Percentiles rank a stretch among this genome's conserved stretches.
phyloP scores from a whole-genome alignment of 1,284 basidiomycete species.

The Fomitiporia mediterranea region DNA sequence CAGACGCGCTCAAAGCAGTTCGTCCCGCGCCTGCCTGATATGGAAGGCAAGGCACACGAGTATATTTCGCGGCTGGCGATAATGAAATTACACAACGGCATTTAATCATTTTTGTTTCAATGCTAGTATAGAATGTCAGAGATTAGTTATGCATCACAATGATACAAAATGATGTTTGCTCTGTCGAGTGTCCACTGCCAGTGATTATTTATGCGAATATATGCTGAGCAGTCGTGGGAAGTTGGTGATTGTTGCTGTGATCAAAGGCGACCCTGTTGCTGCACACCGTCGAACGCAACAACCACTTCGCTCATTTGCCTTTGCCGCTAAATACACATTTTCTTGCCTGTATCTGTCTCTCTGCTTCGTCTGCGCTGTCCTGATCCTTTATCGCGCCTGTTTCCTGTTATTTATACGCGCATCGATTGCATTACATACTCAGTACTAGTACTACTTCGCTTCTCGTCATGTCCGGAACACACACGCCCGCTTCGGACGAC shows the following conservation, averaged over 20 bases:
- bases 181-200: no score
- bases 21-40: neutral
- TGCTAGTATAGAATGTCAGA: no score
- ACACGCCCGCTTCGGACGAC: slow-evolving; percentile 14
- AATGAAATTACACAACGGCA: neutral
- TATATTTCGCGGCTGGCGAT: neutral
- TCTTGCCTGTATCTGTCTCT: neutral
- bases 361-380: neutral
- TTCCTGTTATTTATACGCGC: neutral
- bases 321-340: neutral
- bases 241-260: neutral
- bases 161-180: no score
- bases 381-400: neutral
- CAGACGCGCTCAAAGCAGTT: neutral
- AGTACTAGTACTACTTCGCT: neutral
- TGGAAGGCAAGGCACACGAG: neutral
- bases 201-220: no score
- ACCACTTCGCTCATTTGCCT: slow-evolving; percentile 3
- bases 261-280: neutral
- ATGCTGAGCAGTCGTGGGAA: neutral
- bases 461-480: slow-evolving; percentile 15
- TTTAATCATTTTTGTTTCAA: no score
- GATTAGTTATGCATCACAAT: no score
- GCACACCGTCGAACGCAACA: neutral
- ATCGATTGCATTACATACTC: neutral